A percentile compares a stretch with the other conserved stretches of the same genome.
phyloP scores from a whole-genome alignment of 441 rosid species.

The Theobroma grandiflorum region DNA sequence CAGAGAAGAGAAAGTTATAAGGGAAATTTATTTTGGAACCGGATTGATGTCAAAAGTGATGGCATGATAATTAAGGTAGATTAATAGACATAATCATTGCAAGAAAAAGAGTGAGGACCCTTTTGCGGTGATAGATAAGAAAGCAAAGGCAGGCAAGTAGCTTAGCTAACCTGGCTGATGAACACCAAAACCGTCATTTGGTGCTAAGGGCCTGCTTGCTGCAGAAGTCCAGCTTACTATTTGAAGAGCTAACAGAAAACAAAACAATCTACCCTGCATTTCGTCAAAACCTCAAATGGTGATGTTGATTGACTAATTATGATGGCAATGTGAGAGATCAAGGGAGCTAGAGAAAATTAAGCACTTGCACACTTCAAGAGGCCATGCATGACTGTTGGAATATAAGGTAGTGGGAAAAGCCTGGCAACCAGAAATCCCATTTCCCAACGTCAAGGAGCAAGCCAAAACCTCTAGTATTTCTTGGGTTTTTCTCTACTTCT shows the following conservation, averaged over 20 bases:
- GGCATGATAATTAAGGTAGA: neutral
- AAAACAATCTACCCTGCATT: slow-evolving; percentile 25
- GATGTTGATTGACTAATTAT: slow-evolving; percentile 25
- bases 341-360: neutral
- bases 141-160: neutral
- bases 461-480: neutral
- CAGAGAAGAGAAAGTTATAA: too few relatives aligned
- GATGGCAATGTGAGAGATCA: slow-evolving; percentile 13
- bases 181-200: slow-evolving; percentile 27
- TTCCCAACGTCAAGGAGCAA: slow-evolving; percentile 15
- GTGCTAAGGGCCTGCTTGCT: slow-evolving; percentile 23
- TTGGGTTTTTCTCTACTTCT: slow-evolving; percentile 15
- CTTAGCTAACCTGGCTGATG: slow-evolving; percentile 42
- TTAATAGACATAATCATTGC: slow-evolving; percentile 26
- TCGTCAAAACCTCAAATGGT: slow-evolving; percentile 17
- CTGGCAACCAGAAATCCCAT: slow-evolving; percentile 15
- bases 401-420: slow-evolving; percentile 15
- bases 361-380: slow-evolving; percentile 8
- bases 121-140: neutral
- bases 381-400: slow-evolving; percentile 16
- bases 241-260: slow-evolving; percentile 28
- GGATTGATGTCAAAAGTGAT: neutral
- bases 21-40: too few relatives aligned
- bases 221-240: slow-evolving; percentile 25
- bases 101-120: neutral